Evolutionary conservation across 305 asterid genomes (phyloP).

Genomic region (Fraxinus paxiana): DNA sequence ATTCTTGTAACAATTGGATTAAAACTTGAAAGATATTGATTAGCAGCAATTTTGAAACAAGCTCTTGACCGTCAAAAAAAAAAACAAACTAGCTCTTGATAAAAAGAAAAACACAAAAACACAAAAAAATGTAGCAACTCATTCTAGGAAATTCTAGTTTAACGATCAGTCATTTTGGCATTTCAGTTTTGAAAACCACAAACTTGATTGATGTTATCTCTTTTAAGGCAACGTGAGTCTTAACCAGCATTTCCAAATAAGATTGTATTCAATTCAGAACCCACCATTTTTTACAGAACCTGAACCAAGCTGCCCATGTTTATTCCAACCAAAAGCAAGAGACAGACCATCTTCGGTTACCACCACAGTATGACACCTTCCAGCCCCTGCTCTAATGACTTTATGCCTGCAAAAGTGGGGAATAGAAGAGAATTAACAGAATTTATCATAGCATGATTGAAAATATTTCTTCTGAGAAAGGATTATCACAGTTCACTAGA

Average conservation of each 20-base stretch:
- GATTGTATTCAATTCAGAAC: constrained; percentile 14
- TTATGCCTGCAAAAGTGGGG: constrained; percentile 52
- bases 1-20: background rate
- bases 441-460: background rate
- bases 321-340: constrained; percentile 95
- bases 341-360: constrained; percentile 73
- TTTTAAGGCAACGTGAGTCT: background rate
- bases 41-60: background rate
- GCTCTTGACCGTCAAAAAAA: background rate
- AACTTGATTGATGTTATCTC: background rate
- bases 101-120: too few relatives aligned
- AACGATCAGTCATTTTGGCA: background rate
- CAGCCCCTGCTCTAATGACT: constrained; percentile 67
- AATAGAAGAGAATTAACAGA: constrained; percentile 6
- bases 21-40: background rate
- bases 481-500: background rate
- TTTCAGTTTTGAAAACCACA: background rate
- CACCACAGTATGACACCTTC: constrained; percentile 81
- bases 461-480: background rate
- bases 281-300: constrained; percentile 79
- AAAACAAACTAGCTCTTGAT: background rate
- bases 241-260: constrained; percentile 1
- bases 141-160: background rate
- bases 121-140: background rate
- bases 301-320: constrained; percentile 86